A percentile compares a stretch with the other conserved stretches of the same genome.
Evolutionary conservation across 192 early-diverging fungal species (phyloP).

Genomic region (Diversispora epigaea): DNA sequence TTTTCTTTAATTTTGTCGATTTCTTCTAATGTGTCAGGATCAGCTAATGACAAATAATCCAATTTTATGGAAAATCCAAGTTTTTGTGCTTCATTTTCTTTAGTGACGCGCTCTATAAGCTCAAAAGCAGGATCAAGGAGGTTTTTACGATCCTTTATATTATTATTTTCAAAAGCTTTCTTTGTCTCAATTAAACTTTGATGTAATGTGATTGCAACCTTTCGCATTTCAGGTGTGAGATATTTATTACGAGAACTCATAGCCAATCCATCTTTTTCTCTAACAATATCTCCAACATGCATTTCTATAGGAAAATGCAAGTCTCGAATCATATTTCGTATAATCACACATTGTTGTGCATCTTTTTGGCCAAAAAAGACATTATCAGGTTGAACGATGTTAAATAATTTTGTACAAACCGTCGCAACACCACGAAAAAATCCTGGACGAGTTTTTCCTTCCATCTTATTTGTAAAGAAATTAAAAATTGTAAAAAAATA

Average conservation of each 20-base stretch:
- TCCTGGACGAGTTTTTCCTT: constrained; percentile 87
- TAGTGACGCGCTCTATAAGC: constrained; percentile 49
- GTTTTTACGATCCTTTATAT: constrained; percentile 38
- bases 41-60: constrained; percentile 84
- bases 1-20: constrained; percentile 48
- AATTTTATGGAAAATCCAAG: constrained; percentile 56
- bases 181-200: constrained; percentile 59
- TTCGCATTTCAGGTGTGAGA: constrained; percentile 68
- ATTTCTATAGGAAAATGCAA: constrained; percentile 76
- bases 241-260: constrained; percentile 90
- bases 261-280: constrained; percentile 84
- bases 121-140: constrained; percentile 51
- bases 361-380: constrained; percentile 98
- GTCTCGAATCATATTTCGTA: constrained; percentile 80
- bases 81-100: constrained; percentile 42
- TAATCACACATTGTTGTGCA: constrained; percentile 86
- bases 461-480: constrained; percentile 51
- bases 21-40: constrained; percentile 68
- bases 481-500: not conserved
- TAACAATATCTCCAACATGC: constrained; percentile 68
- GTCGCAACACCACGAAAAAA: constrained; percentile 98
- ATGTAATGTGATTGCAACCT: constrained; percentile 70
- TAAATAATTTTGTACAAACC: constrained; percentile 91
- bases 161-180: constrained; percentile 46
- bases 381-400: constrained; percentile 77